phyloP scores from a whole-genome alignment of 1,284 basidiomycete species.

The Sphagnurus paluster region DNA sequence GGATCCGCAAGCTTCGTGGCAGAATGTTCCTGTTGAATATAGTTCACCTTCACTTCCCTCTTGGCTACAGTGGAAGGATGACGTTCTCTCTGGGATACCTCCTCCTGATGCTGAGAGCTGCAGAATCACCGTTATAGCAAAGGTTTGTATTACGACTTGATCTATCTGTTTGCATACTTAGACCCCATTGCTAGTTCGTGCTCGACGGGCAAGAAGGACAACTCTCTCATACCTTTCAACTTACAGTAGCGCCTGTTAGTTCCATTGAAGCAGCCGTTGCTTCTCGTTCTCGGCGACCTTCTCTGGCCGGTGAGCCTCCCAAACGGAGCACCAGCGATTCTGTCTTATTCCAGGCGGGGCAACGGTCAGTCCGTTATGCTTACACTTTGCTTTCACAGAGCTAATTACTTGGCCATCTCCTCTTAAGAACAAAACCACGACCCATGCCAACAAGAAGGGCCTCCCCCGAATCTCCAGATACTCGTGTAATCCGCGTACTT shows the following conservation, averaged over 20 bases:
- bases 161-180: slow-evolving; percentile 11
- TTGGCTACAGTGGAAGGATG: slow-evolving; percentile 90
- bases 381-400: background rate
- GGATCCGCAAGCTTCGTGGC: slow-evolving; percentile 91
- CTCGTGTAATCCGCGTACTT: slow-evolving; percentile 72
- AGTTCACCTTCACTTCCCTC: slow-evolving; percentile 78
- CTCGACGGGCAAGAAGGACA: slow-evolving; percentile 73
- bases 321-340: slow-evolving; percentile 63
- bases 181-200: slow-evolving; percentile 49
- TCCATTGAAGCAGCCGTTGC: slow-evolving; percentile 59
- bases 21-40: slow-evolving; percentile 79
- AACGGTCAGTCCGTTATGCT: slow-evolving; percentile 28
- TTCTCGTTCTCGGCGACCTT: slow-evolving; percentile 57
- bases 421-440: slow-evolving; percentile 26
- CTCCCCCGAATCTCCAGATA: slow-evolving; percentile 34
- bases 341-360: slow-evolving; percentile 38
- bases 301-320: slow-evolving; percentile 59
- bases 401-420: slow-evolving; percentile 5
- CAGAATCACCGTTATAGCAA: slow-evolving; percentile 69
- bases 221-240: slow-evolving; percentile 63
- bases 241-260: slow-evolving; percentile 72
- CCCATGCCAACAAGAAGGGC: slow-evolving; percentile 23
- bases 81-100: slow-evolving; percentile 72
- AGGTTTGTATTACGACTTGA: slow-evolving; percentile 40
- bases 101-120: slow-evolving; percentile 70